These are phyloP conservation scores for Fusarium pseudoanthophilum DNA, from an alignment of 2,329 filamentous ascomycete species.

Conservation along the genomic window DNA sequence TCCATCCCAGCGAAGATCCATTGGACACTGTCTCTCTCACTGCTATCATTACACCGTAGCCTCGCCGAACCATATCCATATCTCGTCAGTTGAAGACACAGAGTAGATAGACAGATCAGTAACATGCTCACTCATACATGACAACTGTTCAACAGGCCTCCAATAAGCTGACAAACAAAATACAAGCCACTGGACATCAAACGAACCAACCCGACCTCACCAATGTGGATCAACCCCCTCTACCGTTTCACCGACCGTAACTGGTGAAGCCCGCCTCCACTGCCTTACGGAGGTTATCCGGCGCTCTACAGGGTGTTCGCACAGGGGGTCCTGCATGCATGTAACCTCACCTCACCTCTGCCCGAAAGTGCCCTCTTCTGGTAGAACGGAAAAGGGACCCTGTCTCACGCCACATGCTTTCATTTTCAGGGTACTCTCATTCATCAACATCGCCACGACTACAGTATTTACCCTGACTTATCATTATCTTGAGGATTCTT, in stretches of 20 bases:
- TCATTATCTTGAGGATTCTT: background rate
- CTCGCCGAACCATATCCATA: background rate
- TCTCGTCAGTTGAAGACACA: background rate
- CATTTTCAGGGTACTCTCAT: background rate
- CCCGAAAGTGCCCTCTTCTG: background rate
- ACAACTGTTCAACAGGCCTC: conserved; percentile 1
- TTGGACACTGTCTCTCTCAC: background rate
- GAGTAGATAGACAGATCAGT: background rate
- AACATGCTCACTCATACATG: conserved; percentile 3
- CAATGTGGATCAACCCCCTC: background rate
- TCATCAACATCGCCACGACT: background rate
- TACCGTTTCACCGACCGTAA: conserved; percentile 31
- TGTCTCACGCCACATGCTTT: background rate
- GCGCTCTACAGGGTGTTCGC: conserved; percentile 20
- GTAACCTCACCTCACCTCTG: background rate
- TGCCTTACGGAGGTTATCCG: conserved; percentile 30
- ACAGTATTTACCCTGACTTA: background rate
- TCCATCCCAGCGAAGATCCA: background rate
- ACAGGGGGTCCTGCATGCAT: background rate
- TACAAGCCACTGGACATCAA: too few relatives aligned
- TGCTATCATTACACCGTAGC: background rate
- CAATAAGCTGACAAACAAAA: background rate
- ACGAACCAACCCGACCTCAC: background rate
- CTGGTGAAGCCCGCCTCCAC: conserved; percentile 2
- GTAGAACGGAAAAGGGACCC: background rate